Evolutionary conservation across 2,329 filamentous ascomycete species (phyloP).

Genomic region (Penicillium brevicompactum): DNA sequence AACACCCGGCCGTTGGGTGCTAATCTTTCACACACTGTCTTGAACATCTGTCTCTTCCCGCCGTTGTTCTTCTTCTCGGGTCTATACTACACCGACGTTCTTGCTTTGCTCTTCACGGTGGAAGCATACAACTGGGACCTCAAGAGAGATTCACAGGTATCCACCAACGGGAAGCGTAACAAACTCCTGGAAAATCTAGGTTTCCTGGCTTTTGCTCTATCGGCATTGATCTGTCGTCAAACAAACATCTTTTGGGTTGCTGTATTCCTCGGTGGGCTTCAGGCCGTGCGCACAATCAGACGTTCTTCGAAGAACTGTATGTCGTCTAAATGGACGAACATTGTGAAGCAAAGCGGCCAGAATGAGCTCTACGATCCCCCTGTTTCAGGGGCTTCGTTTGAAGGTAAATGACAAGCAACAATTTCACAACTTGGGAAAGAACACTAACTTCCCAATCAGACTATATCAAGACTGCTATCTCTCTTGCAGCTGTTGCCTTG

Average conservation of each 20-base stretch:
- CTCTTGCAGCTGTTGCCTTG: constrained; percentile 62
- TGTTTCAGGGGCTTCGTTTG: constrained; percentile 50
- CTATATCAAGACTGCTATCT: constrained; percentile 58
- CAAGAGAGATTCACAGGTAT: constrained; percentile 14
- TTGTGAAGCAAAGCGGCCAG: constrained; percentile 35
- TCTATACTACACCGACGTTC: constrained; percentile 91
- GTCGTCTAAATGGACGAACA: constrained; percentile 29
- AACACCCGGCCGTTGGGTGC: constrained; percentile 34
- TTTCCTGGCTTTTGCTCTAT: constrained; percentile 61
- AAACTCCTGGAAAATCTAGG: constrained; percentile 27
- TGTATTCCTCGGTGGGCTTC: constrained; percentile 49
- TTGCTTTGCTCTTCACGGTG: constrained; percentile 76
- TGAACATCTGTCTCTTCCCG: constrained; percentile 85
- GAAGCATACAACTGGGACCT: constrained; percentile 62
- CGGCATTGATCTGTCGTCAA: constrained; percentile 77
- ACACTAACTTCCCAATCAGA: constrained; percentile 40
- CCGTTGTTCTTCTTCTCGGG: constrained; percentile 94
- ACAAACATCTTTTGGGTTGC: constrained; percentile 96
- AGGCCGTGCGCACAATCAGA: constrained; percentile 41
- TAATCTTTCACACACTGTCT: constrained; percentile 50
- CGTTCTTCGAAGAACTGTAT: constrained; percentile 28
- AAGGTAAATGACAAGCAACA: constrained; percentile 42
- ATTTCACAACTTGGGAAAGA: too few species aligned
- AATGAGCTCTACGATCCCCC: constrained; percentile 54
- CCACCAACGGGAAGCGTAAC: constrained; percentile 13